Evolutionary conservation across 2,329 filamentous ascomycete genomes (phyloP).

Genomic region (Fusarium duplospermum): DNA sequence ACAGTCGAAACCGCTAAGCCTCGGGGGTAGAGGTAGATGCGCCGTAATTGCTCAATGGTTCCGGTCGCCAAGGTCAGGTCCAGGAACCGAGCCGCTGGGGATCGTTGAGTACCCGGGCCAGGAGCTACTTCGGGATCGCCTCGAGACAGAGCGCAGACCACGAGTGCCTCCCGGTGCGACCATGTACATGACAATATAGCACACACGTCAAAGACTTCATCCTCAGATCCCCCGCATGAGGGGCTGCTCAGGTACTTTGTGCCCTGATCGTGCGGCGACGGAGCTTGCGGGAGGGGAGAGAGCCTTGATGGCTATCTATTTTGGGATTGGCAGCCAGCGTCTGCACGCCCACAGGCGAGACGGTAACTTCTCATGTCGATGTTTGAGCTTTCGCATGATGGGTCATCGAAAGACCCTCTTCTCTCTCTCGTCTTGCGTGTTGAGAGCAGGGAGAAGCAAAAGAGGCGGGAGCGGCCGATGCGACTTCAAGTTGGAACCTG

Average conservation of each 20-base stretch:
- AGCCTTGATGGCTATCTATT: constrained; percentile 1
- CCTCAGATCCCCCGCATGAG: constrained; percentile 41
- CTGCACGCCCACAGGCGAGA: constrained; percentile 16
- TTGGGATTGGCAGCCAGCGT: background rate
- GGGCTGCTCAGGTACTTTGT: constrained; percentile 18
- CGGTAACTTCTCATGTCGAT: constrained; percentile 8
- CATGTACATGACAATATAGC: constrained; percentile 28
- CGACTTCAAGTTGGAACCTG: constrained; percentile 18
- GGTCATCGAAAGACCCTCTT: constrained; percentile 13
- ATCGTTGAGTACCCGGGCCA: constrained; percentile 9
- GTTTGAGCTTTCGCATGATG: constrained; percentile 18
- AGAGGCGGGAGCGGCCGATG: constrained; percentile 25
- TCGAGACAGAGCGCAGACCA: constrained; percentile 36
- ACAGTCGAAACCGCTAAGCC: constrained; percentile 45
- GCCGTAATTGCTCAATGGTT: constrained; percentile 36
- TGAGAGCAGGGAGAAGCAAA: constrained; percentile 34
- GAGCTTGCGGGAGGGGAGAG: constrained; percentile 8
- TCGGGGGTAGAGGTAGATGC: constrained; percentile 32
- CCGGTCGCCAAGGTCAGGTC: constrained; percentile 23
- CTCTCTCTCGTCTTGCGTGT: constrained; percentile 20
- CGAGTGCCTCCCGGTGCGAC: constrained; percentile 19
- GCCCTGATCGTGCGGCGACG: constrained; percentile 20
- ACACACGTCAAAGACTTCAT: constrained; percentile 32
- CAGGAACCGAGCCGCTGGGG: constrained; percentile 33
- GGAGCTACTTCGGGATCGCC: constrained; percentile 40